Evolutionary conservation across 768 basidiomycete species (phyloP).

Genomic region (Auricularia auricula-judae): DNA sequence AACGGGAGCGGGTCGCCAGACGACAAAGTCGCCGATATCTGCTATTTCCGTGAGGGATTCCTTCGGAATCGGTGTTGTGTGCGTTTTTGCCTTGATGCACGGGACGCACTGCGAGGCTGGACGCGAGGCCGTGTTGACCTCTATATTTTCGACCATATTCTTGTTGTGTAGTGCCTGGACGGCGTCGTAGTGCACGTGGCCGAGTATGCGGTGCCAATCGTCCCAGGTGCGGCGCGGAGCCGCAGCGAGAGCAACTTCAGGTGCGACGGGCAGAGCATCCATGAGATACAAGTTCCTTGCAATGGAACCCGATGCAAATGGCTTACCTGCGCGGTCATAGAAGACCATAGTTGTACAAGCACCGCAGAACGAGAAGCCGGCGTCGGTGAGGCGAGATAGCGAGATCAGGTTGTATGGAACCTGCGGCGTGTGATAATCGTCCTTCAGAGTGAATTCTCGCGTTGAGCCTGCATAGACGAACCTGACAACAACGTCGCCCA

Average conservation of each 20-base stretch:
- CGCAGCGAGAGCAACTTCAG: neutral
- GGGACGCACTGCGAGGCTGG: neutral
- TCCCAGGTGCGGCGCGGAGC: neutral
- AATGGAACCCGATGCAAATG: neutral
- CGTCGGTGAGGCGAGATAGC: neutral
- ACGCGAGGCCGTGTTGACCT: neutral
- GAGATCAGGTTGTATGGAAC: neutral
- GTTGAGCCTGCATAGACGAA: neutral
- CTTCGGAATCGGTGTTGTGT: neutral
- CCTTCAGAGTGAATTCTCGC: neutral
- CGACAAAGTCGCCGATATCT: neutral
- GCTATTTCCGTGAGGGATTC: neutral
- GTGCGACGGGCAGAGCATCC: neutral
- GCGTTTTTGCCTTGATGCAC: neutral
- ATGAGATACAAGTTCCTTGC: neutral
- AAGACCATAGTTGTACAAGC: neutral
- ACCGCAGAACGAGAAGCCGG: neutral
- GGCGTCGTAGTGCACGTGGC: neutral
- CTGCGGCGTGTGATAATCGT: neutral
- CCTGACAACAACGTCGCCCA: neutral
- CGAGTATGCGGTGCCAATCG: neutral
- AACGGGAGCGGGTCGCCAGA: neutral
- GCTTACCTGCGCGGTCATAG: neutral
- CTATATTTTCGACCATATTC: neutral
- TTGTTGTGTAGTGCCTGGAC: neutral